These are phyloP conservation scores for Martensiomyces pterosporus DNA, from an alignment of 192 early-diverging fungal species.

Conservation along the genomic window DNA sequence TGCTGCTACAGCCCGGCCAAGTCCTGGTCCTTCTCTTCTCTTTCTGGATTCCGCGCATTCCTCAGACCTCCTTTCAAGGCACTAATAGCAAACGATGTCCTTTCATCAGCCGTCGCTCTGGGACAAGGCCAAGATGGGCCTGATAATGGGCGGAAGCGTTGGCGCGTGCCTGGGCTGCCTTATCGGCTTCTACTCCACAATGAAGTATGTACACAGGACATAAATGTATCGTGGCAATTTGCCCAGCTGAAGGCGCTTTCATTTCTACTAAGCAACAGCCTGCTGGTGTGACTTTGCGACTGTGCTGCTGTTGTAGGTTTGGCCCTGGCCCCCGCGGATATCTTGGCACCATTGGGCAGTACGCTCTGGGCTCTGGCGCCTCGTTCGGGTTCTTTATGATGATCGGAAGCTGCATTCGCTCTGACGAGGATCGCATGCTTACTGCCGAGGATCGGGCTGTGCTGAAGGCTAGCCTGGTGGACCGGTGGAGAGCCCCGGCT, in stretches of 20 bases:
- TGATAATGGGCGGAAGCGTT: constrained; percentile 52
- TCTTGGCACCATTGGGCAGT: constrained; percentile 66
- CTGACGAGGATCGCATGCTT: constrained; percentile 28
- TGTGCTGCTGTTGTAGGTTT: constrained; percentile 43
- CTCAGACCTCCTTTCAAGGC: neutral
- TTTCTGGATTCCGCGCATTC: neutral
- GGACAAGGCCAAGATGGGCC: constrained; percentile 54
- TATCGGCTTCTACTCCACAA: constrained; percentile 52
- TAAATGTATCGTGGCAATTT: no score
- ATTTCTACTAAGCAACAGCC: no score
- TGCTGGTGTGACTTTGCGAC: no score
- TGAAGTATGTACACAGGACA: constrained; percentile 52
- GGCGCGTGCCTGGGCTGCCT: constrained; percentile 52
- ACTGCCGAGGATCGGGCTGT: constrained; percentile 24
- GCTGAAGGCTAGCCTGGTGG: constrained; percentile 20
- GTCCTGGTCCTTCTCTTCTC: neutral
- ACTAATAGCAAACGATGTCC: constrained; percentile 18
- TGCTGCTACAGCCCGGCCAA: no score
- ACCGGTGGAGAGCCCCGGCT: constrained; percentile 36
- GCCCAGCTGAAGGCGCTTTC: no score
- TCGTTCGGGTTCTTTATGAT: constrained; percentile 82
- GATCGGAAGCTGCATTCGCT: constrained; percentile 56
- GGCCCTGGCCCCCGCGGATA: constrained; percentile 69
- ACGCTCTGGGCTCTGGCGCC: constrained; percentile 70
- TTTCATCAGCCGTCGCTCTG: constrained; percentile 46